A percentile compares a stretch with the other conserved stretches of the same genome.
Evolutionary conservation across 2,329 filamentous ascomycete species (phyloP).

Genomic region (Drechslera avenae): DNA sequence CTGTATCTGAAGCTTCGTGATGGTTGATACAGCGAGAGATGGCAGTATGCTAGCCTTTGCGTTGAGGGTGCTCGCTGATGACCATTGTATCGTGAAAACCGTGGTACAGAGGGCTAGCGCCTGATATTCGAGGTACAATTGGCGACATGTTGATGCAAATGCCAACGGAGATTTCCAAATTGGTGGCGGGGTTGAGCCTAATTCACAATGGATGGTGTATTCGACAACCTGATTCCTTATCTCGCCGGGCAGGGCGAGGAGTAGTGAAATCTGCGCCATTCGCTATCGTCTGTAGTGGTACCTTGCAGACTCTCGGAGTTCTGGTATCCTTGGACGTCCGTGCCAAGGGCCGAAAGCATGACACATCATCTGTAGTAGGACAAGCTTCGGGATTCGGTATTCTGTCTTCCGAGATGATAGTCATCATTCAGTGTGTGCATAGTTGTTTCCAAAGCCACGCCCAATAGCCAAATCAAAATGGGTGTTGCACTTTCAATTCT

Average conservation of each 20-base stretch:
- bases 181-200: slow-evolving; percentile 11
- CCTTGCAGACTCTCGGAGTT: too few relatives aligned
- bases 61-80: slow-evolving; percentile 1
- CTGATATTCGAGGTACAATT: slow-evolving; percentile 22
- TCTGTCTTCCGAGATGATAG: too few relatives aligned
- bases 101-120: slow-evolving; percentile 16
- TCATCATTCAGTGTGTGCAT: too few relatives aligned
- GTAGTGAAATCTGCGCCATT: slow-evolving; percentile 1
- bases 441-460: too few relatives aligned
- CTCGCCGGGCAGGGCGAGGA: slow-evolving; percentile 24
- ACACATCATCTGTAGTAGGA: too few relatives aligned
- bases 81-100: slow-evolving; percentile 14
- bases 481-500: not conserved
- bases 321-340: too few relatives aligned
- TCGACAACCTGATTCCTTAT: slow-evolving; percentile 23
- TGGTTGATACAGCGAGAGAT: not conserved
- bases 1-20: slow-evolving; percentile 19
- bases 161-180: slow-evolving; percentile 19
- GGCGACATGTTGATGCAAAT: slow-evolving; percentile 23
- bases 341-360: too few relatives aligned
- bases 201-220: slow-evolving; percentile 16
- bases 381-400: too few relatives aligned
- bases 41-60: slow-evolving; percentile 3
- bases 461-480: too few relatives aligned
- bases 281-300: too few relatives aligned